phyloP scores from a whole-genome alignment of 495 filamentous ascomycete genomes.

The Hypoxylon trugodes region DNA sequence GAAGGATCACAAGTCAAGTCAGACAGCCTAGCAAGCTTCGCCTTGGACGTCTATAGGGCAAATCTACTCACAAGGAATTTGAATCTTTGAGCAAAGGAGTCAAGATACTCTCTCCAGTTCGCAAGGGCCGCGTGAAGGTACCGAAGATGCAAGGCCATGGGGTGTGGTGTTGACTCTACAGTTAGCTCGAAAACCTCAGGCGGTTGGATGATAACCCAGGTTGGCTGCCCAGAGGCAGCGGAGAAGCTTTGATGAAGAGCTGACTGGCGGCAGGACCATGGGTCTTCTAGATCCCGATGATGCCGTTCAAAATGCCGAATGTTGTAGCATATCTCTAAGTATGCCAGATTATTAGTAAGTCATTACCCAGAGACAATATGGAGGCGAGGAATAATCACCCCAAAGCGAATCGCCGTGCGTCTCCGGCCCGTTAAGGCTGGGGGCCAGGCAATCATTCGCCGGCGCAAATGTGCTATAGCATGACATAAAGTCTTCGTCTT shows the following conservation, averaged over 20 bases:
- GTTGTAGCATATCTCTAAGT: slow-evolving; percentile 41
- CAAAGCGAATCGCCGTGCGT: neutral
- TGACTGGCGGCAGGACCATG: slow-evolving; percentile 43
- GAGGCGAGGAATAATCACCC: neutral
- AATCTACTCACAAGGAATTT: slow-evolving; percentile 1
- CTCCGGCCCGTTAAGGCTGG: neutral
- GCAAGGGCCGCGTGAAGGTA: slow-evolving; percentile 11
- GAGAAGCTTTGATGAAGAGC: slow-evolving; percentile 40
- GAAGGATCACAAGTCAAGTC: neutral
- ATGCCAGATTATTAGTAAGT: neutral
- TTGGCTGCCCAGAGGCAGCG: neutral
- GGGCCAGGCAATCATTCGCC: neutral
- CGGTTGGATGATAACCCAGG: slow-evolving; percentile 12
- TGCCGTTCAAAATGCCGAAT: slow-evolving; percentile 39
- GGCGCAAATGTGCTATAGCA: slow-evolving; percentile 5
- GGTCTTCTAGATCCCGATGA: slow-evolving; percentile 36
- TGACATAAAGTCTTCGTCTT: slow-evolving; percentile 16
- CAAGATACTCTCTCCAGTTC: slow-evolving; percentile 19
- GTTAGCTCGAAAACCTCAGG: slow-evolving; percentile 10
- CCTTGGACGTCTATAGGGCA: neutral
- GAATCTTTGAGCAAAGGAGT: slow-evolving; percentile 9
- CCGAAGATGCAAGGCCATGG: slow-evolving; percentile 13
- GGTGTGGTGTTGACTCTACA: slow-evolving; percentile 4
- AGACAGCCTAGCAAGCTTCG: neutral
- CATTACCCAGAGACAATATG: neutral